Percentiles rank a stretch among this genome's conserved stretches.
These are phyloP conservation scores for Blastobotrys persicus DNA, from an alignment of 1,139 yeast species.

Conservation along the genomic window DNA sequence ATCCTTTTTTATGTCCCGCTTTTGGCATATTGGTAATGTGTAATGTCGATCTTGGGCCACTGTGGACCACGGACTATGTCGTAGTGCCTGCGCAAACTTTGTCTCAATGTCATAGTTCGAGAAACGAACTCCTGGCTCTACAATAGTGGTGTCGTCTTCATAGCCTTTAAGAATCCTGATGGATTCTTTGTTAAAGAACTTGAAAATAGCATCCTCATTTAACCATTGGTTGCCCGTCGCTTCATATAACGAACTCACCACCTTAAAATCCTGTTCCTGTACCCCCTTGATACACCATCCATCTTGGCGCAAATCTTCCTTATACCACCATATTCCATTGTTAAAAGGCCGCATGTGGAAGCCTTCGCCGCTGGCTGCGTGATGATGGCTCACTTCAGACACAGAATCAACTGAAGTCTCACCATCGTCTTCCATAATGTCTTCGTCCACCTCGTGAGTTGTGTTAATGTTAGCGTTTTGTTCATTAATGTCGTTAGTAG, in stretches of 20 bases:
- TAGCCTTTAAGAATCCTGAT: conserved; percentile 7
- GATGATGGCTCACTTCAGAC: background rate
- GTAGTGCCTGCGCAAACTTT: conserved; percentile 18
- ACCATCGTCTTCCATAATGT: conserved; percentile 11
- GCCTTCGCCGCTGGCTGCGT: background rate
- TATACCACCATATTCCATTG: conserved; percentile 26
- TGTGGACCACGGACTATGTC: conserved; percentile 18
- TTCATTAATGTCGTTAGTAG: background rate
- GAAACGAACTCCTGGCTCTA: conserved; percentile 22
- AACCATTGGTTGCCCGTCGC: conserved; percentile 48
- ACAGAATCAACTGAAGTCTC: conserved; percentile 12
- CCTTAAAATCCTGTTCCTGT: conserved; percentile 44
- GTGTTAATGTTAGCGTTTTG: background rate
- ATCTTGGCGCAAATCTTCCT: conserved; percentile 46
- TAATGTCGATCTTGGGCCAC: conserved; percentile 21
- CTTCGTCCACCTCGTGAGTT: conserved; percentile 7
- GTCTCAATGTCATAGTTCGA: conserved; percentile 27
- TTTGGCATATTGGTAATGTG: conserved; percentile 20
- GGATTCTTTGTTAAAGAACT: conserved; percentile 12
- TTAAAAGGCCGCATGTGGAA: conserved; percentile 17
- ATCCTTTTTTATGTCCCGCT: conserved; percentile 16
- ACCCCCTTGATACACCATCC: conserved; percentile 57
- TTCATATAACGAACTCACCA: conserved; percentile 48
- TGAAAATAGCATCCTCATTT: conserved; percentile 40
- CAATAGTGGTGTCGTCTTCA: background rate